Conservation (phyloP, 441 rosid species). For the Croton laevigatus region DNA sequence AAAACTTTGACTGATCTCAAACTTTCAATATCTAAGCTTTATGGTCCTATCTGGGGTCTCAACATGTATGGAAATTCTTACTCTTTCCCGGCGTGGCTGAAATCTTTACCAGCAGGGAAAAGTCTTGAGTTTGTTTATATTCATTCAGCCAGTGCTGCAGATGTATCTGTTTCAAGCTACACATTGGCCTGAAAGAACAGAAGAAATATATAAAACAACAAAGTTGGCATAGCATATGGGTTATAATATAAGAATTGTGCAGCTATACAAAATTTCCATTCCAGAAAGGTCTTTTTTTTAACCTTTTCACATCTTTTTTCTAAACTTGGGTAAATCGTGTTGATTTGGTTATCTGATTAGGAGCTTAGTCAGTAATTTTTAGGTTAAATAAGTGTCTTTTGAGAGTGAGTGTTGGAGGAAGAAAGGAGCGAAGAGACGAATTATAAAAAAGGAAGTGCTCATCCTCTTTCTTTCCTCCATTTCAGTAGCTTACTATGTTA, state of each 20-base stretch:
- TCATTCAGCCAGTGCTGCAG: constrained; percentile 69
- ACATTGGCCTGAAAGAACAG: constrained; percentile 49
- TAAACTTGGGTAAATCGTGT: constrained; percentile 28
- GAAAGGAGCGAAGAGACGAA: constrained; percentile 79
- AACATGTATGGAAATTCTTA: constrained; percentile 51
- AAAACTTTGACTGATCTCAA: constrained; percentile 62
- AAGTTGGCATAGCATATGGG: constrained; percentile 27
- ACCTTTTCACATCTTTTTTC: constrained; percentile 19
- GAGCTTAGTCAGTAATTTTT: constrained; percentile 25
- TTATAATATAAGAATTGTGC: constrained; percentile 50
- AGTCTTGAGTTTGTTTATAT: constrained; percentile 89
- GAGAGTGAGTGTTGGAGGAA: constrained; percentile 40
- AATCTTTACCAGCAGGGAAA: constrained; percentile 62
- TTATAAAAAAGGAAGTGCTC: constrained; percentile 50
- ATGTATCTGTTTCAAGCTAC: constrained; percentile 73
- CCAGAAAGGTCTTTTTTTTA: constrained; percentile 34
- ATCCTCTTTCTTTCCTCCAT: constrained; percentile 84
- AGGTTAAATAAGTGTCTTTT: constrained; percentile 33
- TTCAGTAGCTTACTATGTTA: constrained; percentile 28
- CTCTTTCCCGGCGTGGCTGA: constrained; percentile 79
- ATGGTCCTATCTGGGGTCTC: constrained; percentile 97
- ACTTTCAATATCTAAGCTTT: constrained; percentile 73
- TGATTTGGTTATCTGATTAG: constrained; percentile 32
- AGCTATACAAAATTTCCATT: constrained; percentile 45
- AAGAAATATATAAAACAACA: constrained; percentile 6